Evolutionary conservation across 2,329 filamentous ascomycete genomes (phyloP).

Genomic region (Xylariaceae sp.): DNA sequence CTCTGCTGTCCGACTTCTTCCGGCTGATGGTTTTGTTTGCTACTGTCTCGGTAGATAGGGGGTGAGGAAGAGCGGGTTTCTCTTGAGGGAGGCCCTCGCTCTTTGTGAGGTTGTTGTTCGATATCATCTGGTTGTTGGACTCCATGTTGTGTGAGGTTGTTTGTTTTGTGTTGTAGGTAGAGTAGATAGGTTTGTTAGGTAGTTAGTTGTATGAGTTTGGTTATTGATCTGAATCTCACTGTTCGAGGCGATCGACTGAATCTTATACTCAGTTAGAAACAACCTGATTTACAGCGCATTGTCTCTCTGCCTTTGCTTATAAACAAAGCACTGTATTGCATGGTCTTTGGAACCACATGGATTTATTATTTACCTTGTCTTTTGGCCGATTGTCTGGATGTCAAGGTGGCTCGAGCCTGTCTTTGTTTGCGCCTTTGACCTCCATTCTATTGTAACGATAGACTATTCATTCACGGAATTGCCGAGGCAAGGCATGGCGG

Average conservation of each 20-base stretch:
- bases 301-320: neutral
- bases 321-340: neutral
- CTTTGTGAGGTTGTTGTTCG: neutral
- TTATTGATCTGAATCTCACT: neutral
- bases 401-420: neutral
- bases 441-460: no score
- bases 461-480: no score
- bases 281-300: neutral
- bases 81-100: neutral
- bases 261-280: conserved; percentile 9
- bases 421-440: neutral
- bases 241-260: neutral
- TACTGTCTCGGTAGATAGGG: no score
- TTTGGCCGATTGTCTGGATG: neutral
- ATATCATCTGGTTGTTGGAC: neutral
- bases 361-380: neutral
- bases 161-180: neutral
- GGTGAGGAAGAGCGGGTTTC: neutral
- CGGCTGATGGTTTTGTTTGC: neutral
- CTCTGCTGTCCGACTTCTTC: neutral
- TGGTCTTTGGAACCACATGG: neutral
- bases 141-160: neutral
- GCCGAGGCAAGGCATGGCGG: no score
- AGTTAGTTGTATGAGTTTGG: neutral
- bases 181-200: no score